Evolutionary conservation across 169 alveolate species (phyloP).

Genomic region (Plasmodium fragile): DNA sequence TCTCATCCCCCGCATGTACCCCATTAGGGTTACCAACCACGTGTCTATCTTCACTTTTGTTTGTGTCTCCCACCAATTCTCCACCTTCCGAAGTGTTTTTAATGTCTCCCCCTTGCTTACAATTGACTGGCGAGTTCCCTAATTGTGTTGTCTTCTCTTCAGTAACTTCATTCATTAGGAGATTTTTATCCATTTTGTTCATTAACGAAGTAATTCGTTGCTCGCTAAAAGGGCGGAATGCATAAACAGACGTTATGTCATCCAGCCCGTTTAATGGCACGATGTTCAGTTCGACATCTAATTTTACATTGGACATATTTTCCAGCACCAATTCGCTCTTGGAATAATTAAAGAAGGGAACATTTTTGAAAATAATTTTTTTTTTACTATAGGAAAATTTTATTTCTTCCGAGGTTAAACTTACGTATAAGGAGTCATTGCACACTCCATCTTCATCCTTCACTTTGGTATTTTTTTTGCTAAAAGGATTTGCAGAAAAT

Average conservation of each 20-base stretch:
- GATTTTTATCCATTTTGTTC: neutral
- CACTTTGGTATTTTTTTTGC: slow-evolving; percentile 33
- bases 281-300: slow-evolving; percentile 34
- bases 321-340: slow-evolving; percentile 35
- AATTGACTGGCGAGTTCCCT: neutral
- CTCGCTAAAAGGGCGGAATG: slow-evolving; percentile 46
- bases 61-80: neutral
- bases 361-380: slow-evolving; percentile 62
- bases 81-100: neutral
- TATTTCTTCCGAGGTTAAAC: slow-evolving; percentile 65
- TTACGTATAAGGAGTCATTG: slow-evolving; percentile 56
- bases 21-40: neutral
- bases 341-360: slow-evolving; percentile 65
- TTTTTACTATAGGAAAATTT: slow-evolving; percentile 60
- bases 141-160: neutral
- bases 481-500: slow-evolving; percentile 21
- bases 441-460: slow-evolving; percentile 2
- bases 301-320: slow-evolving; percentile 47
- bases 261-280: slow-evolving; percentile 32
- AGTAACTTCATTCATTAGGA: neutral
- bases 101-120: neutral
- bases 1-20: neutral
- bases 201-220: slow-evolving; percentile 22
- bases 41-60: neutral
- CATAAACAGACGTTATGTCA: slow-evolving; percentile 64